phyloP scores from a whole-genome alignment of 371 early-diverging fungal species.

The Apophysomyces variabilis region DNA sequence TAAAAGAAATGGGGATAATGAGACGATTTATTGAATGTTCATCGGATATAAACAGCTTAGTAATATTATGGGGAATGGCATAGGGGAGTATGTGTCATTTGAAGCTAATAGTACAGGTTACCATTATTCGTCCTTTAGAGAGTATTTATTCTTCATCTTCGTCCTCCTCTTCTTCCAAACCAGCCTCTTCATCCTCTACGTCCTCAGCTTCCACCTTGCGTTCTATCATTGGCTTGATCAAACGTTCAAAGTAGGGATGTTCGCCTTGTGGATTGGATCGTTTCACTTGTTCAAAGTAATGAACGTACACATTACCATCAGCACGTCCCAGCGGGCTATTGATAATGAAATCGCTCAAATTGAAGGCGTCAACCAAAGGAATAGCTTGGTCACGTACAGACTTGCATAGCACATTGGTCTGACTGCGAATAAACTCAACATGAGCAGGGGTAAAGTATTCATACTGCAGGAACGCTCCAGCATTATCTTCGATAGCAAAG shows the following conservation, averaged over 20 bases:
- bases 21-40: too few relatives aligned
- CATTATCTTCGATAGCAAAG: slow-evolving; percentile 82
- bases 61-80: too few relatives aligned
- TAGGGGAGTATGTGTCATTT: too few relatives aligned
- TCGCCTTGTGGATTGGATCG: slow-evolving; percentile 75
- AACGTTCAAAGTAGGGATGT: slow-evolving; percentile 80
- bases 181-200: slow-evolving; percentile 57
- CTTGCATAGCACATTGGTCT: slow-evolving; percentile 73
- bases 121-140: too few relatives aligned
- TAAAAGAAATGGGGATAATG: too few relatives aligned
- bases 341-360: slow-evolving; percentile 84
- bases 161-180: slow-evolving; percentile 41
- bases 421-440: slow-evolving; percentile 65
- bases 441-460: slow-evolving; percentile 83
- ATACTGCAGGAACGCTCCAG: slow-evolving; percentile 87
- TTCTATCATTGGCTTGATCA: slow-evolving; percentile 83
- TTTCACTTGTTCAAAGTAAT: slow-evolving; percentile 86
- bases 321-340: slow-evolving; percentile 90
- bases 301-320: slow-evolving; percentile 89
- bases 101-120: too few relatives aligned
- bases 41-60: too few relatives aligned
- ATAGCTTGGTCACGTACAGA: slow-evolving; percentile 82
- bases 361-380: slow-evolving; percentile 88
- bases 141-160: slow-evolving; percentile 23
- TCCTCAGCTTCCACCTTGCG: slow-evolving; percentile 62